Evolutionary conservation across 2,329 filamentous ascomycete species (phyloP), one percentile per base, ranked within the genome.

Genomic region (Stagonosporopsis chrysanthemi): DNA sequence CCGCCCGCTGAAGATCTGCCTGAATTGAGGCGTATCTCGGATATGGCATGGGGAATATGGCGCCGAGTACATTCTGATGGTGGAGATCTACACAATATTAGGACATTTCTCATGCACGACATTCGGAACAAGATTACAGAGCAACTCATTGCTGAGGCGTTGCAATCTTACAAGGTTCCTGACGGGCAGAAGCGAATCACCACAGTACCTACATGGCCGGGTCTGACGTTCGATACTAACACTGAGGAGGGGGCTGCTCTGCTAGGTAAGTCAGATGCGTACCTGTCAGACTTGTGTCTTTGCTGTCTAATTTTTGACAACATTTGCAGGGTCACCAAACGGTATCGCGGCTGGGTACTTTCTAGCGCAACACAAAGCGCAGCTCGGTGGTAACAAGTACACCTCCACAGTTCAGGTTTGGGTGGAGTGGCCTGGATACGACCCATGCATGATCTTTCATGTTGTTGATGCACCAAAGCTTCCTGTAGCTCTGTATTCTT

Each of bases 301-400:
- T 0, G 39, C 6, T 0, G 14, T 6, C 14, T 5, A 14, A 38
- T 7, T 9, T 11, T 8, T 26, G 1, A 38, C n/a, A n/a, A 19
- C 17, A 3, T 17, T 19, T 17, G 15, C 7, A 62, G 60, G 56
- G 1, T 56, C 56, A 2, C 52, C 56, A 5, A 57, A 62, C 11
- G 56, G 56, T 4, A 23, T 56, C 8, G 52, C 40, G 7, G 33
- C n/a, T 0, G 60, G 40, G 2, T 60, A 52, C 19, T 50, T 60
- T 15, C 38, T 62, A 7, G 23, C 44, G 1, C 52, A 62, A 14
- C 60, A 62, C 19, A 60, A 62, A 17, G 15, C 11, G 1, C 57
- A 62, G 15, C 47, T 57, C 11, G 52, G 52, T 1, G 40, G 41
- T 11, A 51, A 60, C n/a, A 60, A 47, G 19, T 52, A 48, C 11